These are phyloP conservation scores for Clitopilus passeckerianus DNA, from an alignment of 768 basidiomycete species.

Conservation along the genomic window DNA sequence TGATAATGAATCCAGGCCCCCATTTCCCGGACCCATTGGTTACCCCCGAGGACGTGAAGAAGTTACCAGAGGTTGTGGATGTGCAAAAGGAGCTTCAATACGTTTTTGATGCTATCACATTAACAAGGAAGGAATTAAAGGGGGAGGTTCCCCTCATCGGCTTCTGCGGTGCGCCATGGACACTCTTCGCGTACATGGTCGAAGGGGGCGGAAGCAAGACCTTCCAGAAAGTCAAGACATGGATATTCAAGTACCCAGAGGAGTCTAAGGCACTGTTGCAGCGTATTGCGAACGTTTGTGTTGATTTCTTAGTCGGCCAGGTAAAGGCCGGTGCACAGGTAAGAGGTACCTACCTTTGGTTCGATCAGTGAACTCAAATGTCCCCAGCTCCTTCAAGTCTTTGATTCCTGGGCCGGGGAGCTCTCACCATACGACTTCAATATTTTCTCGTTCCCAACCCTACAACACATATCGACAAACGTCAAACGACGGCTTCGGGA, in stretches of 20 bases:
- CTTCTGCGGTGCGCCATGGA: conserved; percentile 98
- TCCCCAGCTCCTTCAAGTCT: conserved; percentile 85
- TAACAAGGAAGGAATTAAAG: conserved; percentile 72
- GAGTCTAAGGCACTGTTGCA: conserved; percentile 74
- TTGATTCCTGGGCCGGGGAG: conserved; percentile 96
- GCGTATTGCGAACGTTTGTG: conserved; percentile 84
- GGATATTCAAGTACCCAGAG: conserved; percentile 89
- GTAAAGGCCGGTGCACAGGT: conserved; percentile 96
- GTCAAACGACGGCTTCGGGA: conserved; percentile 57
- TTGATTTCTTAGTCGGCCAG: conserved; percentile 89
- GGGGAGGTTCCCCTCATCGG: conserved; percentile 96
- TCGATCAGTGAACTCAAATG: neutral
- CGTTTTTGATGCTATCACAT: conserved; percentile 87
- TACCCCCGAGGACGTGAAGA: conserved; percentile 66
- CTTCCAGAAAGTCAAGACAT: conserved; percentile 86
- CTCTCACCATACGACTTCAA: conserved; percentile 85
- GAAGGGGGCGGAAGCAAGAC: conserved; percentile 94
- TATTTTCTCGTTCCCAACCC: conserved; percentile 77
- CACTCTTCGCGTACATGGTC: conserved; percentile 96
- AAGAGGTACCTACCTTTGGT: conserved; percentile 11
- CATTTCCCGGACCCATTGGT: conserved; percentile 82
- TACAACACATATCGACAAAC: conserved; percentile 64
- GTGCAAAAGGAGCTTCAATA: conserved; percentile 85
- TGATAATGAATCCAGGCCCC: conserved; percentile 91
- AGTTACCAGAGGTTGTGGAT: conserved; percentile 60